Conservation (phyloP, 2,329 filamentous ascomycete species). For the Coniella vitis region DNA sequence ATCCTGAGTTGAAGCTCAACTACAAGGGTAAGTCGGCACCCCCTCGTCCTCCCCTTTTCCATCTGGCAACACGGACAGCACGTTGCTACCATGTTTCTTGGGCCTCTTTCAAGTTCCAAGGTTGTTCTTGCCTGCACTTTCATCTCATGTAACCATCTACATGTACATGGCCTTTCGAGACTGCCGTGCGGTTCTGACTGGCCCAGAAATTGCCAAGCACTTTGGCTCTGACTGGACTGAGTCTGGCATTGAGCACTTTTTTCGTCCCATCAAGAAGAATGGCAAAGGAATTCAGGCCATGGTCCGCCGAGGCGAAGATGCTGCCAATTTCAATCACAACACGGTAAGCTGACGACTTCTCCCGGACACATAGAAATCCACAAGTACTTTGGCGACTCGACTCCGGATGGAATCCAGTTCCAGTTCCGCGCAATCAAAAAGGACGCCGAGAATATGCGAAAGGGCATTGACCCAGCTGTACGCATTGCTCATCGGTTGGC, state of each 20-base stretch:
- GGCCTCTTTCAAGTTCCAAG: not conserved
- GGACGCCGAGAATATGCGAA: slow-evolving; percentile 40
- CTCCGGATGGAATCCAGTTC: slow-evolving; percentile 50
- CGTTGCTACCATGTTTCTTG: too few species aligned
- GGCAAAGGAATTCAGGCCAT: slow-evolving; percentile 31
- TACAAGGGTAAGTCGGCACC: slow-evolving; percentile 47
- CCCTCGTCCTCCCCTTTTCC: not conserved
- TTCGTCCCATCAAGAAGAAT: slow-evolving; percentile 40
- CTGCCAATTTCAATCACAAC: slow-evolving; percentile 32
- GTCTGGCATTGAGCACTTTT: slow-evolving; percentile 43
- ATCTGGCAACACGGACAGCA: not conserved
- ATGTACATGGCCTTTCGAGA: not conserved
- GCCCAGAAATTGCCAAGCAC: slow-evolving; percentile 38
- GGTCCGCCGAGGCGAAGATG: slow-evolving; percentile 31
- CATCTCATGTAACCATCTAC: not conserved
- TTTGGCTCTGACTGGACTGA: slow-evolving; percentile 44
- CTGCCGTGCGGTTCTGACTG: slow-evolving; percentile 17
- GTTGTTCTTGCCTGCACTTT: not conserved
- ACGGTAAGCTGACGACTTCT: slow-evolving; percentile 14
- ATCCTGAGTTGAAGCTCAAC: slow-evolving; percentile 48
- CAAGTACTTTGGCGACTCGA: slow-evolving; percentile 54
- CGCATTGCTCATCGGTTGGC: too few species aligned
- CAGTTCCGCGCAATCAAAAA: slow-evolving; percentile 52
- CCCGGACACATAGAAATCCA: slow-evolving; percentile 43
- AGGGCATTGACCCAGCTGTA: too few species aligned